phyloP scores from a whole-genome alignment of 192 early-diverging fungal species.

The Coemansia sp. region DNA sequence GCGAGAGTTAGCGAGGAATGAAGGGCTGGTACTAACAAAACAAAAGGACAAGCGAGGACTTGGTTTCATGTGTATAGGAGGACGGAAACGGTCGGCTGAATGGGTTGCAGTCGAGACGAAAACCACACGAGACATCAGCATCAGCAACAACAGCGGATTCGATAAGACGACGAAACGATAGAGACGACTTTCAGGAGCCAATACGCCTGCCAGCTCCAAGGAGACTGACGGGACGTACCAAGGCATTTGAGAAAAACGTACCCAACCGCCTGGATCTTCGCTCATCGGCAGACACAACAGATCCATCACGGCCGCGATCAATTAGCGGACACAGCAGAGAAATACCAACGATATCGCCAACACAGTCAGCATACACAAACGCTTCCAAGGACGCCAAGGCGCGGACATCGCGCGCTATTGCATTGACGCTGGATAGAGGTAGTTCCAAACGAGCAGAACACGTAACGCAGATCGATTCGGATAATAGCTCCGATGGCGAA shows the following conservation, averaged over 20 bases:
- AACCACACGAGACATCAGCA: not conserved
- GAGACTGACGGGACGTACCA: not conserved
- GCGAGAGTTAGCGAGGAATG: too few relatives aligned
- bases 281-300: not conserved
- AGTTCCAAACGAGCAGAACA: not conserved
- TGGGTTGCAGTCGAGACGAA: not conserved
- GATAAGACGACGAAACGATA: not conserved
- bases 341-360: not conserved
- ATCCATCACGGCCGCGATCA: not conserved
- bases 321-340: not conserved
- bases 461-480: conserved; percentile 24
- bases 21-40: too few relatives aligned
- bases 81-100: not conserved
- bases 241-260: not conserved
- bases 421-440: not conserved
- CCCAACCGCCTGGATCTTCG: not conserved
- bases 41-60: not conserved
- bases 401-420: not conserved
- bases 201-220: not conserved
- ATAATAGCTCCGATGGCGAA: conserved; percentile 28
- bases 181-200: not conserved
- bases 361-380: conserved; percentile 3
- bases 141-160: not conserved
- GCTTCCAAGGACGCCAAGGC: conserved; percentile 8
- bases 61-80: not conserved